phyloP scores from a whole-genome alignment of 306 rosid genomes.

The Vachellia pachyceras region DNA sequence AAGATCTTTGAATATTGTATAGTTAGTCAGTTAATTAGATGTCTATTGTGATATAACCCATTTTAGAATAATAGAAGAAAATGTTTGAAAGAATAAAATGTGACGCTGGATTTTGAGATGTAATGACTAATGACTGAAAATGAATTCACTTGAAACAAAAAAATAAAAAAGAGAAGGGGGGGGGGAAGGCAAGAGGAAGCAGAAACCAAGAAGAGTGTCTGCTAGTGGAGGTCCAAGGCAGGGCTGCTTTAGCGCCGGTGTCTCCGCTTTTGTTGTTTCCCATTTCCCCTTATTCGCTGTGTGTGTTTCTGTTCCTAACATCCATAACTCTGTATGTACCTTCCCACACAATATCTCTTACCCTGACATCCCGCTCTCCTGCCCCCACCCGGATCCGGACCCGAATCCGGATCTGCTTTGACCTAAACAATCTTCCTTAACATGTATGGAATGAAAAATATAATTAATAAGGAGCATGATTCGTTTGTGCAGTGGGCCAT shows the following conservation, averaged over 20 bases:
- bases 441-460: slow-evolving; percentile 22
- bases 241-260: slow-evolving; percentile 96
- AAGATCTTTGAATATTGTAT: no score
- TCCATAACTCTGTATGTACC: slow-evolving; percentile 51
- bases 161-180: not conserved
- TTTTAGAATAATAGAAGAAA: not conserved
- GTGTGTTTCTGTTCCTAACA: slow-evolving; percentile 40
- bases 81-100: not conserved
- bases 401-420: not conserved
- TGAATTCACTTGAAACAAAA: not conserved
- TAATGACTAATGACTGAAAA: not conserved
- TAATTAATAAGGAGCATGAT: not conserved
- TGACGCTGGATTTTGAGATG: not conserved
- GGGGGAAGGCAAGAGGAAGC: slow-evolving; percentile 48
- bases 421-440: not conserved
- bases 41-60: not conserved
- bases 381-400: slow-evolving; percentile 40
- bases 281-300: slow-evolving; percentile 35
- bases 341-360: slow-evolving; percentile 57
- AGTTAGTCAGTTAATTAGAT: no score
- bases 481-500: no score
- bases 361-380: no score
- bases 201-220: slow-evolving; percentile 86
- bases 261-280: slow-evolving; percentile 68
- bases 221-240: slow-evolving; percentile 81